phyloP scores from a whole-genome alignment of 352 stramenopile genomes.

The Globisporangium recalcitrans region DNA sequence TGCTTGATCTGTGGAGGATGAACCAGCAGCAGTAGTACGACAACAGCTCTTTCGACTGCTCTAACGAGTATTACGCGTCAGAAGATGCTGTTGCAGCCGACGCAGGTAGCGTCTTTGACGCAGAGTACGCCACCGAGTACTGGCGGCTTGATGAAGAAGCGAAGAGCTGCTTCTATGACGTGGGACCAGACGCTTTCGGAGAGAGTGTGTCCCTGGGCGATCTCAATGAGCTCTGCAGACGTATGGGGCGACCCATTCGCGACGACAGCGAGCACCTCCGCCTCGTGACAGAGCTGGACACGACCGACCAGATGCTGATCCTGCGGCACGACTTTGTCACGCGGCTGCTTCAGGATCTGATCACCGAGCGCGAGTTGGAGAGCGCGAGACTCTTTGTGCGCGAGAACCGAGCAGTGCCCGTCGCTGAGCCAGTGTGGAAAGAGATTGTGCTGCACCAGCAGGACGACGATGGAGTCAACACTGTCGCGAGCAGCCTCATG shows the following conservation, averaged over 20 bases:
- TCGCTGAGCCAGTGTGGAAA: constrained; percentile 41
- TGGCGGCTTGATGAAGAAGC: constrained; percentile 47
- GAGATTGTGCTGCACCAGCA: constrained; percentile 18
- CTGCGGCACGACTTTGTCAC: constrained; percentile 42
- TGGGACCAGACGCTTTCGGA: constrained; percentile 30
- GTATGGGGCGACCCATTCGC: constrained; percentile 31
- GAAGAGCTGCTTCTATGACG: constrained; percentile 26
- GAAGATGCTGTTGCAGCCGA: background rate
- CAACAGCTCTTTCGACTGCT: background rate
- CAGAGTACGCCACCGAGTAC: constrained; percentile 34
- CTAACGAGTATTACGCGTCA: constrained; percentile 10
- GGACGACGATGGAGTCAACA: background rate
- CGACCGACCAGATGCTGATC: constrained; percentile 53
- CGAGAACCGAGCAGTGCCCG: constrained; percentile 14
- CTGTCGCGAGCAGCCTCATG: background rate
- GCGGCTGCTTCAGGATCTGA: constrained; percentile 44
- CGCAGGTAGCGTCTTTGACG: background rate
- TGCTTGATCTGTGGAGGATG: background rate
- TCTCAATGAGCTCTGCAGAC: constrained; percentile 43
- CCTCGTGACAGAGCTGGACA: constrained; percentile 54
- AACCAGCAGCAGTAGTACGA: background rate
- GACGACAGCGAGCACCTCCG: constrained; percentile 39
- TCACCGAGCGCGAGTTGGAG: constrained; percentile 21
- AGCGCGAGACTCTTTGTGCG: constrained; percentile 7
- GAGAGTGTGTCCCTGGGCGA: constrained; percentile 33